These are phyloP conservation scores for Chernovozyma aurita DNA, from an alignment of 1,139 yeast genomes.

Conservation along the genomic window DNA sequence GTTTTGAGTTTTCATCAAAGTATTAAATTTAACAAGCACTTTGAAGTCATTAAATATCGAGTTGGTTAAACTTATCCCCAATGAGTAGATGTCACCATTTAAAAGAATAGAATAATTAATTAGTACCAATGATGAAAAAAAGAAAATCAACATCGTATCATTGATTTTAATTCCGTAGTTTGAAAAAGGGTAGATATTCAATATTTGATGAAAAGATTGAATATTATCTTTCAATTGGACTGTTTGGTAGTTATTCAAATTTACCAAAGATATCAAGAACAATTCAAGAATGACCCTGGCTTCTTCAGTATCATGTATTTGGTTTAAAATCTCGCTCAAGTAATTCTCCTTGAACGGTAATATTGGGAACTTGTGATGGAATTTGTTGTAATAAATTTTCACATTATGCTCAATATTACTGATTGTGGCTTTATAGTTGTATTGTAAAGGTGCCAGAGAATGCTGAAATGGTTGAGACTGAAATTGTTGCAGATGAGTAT, in stretches of 20 bases:
- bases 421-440: constrained; percentile 9
- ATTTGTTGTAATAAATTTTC: constrained; percentile 43
- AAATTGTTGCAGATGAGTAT: not conserved
- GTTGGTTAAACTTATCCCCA: constrained; percentile 50
- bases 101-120: constrained; percentile 54
- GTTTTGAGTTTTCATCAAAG: constrained; percentile 1
- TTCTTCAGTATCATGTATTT: constrained; percentile 24
- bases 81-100: constrained; percentile 54
- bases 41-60: constrained; percentile 59
- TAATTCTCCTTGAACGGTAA: constrained; percentile 46
- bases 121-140: constrained; percentile 44
- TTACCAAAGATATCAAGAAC: constrained; percentile 48
- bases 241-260: constrained; percentile 37
- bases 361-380: constrained; percentile 55
- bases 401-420: constrained; percentile 21
- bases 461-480: constrained; percentile 1
- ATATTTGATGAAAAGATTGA: constrained; percentile 35
- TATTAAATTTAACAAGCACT: constrained; percentile 37
- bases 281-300: constrained; percentile 41
- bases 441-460: not conserved
- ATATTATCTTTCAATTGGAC: constrained; percentile 27
- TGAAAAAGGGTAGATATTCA: constrained; percentile 41
- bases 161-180: constrained; percentile 18
- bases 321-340: constrained; percentile 12
- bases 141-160: constrained; percentile 32